A percentile compares a stretch with the other conserved stretches of the same genome.
These are phyloP conservation scores for Leccinum ochraceum DNA, from an alignment of 768 basidiomycete species.

Conservation along the genomic window DNA sequence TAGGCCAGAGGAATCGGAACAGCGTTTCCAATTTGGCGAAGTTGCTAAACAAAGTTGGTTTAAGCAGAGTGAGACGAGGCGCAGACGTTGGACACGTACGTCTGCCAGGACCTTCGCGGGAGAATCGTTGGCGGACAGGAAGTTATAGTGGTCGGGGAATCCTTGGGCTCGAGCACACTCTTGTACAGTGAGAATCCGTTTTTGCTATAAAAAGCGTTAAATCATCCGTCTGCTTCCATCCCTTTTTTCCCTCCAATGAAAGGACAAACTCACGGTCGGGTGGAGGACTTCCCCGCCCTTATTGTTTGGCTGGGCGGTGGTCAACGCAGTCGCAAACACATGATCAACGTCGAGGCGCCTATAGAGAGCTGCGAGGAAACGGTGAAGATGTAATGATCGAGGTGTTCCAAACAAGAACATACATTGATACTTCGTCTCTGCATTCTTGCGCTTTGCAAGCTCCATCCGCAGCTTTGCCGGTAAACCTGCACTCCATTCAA, in stretches of 20 bases:
- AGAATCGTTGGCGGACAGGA: constrained; percentile 47
- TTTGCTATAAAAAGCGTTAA: constrained; percentile 51
- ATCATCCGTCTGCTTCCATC: not conserved
- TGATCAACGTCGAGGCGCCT: constrained; percentile 54
- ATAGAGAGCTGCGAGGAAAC: constrained; percentile 45
- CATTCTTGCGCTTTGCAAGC: constrained; percentile 31
- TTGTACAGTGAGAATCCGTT: constrained; percentile 62
- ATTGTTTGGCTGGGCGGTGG: constrained; percentile 49
- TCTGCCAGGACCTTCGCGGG: constrained; percentile 44
- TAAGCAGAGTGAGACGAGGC: constrained; percentile 1
- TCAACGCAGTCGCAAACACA: constrained; percentile 67
- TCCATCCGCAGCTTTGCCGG: constrained; percentile 41
- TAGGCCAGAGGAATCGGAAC: constrained; percentile 71
- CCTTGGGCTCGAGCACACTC: constrained; percentile 78
- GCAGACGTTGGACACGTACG: constrained; percentile 40
- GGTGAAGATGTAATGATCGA: constrained; percentile 5
- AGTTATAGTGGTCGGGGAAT: constrained; percentile 71
- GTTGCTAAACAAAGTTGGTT: constrained; percentile 48
- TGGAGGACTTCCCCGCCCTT: constrained; percentile 50
- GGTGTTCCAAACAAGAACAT: constrained; percentile 9
- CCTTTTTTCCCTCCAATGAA: not conserved
- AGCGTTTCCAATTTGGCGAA: constrained; percentile 78
- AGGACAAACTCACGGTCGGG: constrained; percentile 39
- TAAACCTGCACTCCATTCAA: constrained; percentile 37
- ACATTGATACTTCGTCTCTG: constrained; percentile 31